Conservation (phyloP, 768 basidiomycete species). For the Wakefieldia striispora region DNA sequence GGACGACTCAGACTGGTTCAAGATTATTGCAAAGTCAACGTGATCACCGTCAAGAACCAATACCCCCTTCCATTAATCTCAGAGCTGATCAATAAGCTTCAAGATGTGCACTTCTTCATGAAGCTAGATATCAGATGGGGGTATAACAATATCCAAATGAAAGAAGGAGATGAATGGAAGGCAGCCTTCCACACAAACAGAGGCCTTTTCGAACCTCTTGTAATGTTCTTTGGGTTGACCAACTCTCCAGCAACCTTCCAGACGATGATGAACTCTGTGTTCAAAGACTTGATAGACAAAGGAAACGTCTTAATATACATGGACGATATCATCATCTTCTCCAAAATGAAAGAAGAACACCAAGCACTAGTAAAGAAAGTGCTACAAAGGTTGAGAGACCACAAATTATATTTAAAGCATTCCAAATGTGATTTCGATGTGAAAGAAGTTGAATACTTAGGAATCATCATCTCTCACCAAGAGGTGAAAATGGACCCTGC, state of each 20-base stretch:
- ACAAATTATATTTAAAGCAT: conserved; percentile 1
- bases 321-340: conserved; percentile 39
- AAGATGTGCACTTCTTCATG: conserved; percentile 21
- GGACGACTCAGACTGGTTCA: conserved; percentile 28
- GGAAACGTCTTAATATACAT: conserved; percentile 34
- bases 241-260: conserved; percentile 24
- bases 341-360: conserved; percentile 29
- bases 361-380: not conserved
- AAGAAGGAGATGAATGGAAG: conserved; percentile 30
- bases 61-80: conserved; percentile 27
- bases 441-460: not conserved
- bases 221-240: conserved; percentile 3
- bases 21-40: conserved; percentile 34
- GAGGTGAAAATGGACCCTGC: not conserved
- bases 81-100: conserved; percentile 24
- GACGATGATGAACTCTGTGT: conserved; percentile 22
- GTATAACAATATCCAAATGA: conserved; percentile 33
- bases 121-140: conserved; percentile 32
- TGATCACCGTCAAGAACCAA: conserved; percentile 23
- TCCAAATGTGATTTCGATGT: not conserved
- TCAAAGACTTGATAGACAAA: conserved; percentile 8
- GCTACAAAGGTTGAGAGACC: fast-evolving
- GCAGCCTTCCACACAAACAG: conserved; percentile 25
- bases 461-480: fast-evolving
- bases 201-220: not conserved